phyloP scores from a whole-genome alignment of 768 basidiomycete genomes.

The Trametes meyenii region DNA sequence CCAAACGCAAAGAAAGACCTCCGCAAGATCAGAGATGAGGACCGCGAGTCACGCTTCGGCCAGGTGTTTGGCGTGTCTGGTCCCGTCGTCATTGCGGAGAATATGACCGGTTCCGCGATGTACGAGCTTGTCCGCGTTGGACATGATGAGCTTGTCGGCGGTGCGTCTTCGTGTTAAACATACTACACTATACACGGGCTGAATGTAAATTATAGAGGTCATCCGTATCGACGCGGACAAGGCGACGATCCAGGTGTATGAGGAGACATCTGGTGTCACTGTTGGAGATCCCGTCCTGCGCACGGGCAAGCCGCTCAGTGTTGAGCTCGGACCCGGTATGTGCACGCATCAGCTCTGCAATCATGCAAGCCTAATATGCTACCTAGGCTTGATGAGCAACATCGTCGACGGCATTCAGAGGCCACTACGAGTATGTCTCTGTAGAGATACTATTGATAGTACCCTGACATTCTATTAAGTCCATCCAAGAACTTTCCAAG shows the following conservation, averaged over 20 bases:
- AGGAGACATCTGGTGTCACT: constrained; percentile 98
- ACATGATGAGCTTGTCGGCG: constrained; percentile 97
- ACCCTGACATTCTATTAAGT: constrained; percentile 40
- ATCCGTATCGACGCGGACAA: constrained; percentile 98
- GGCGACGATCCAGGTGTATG: constrained; percentile 98
- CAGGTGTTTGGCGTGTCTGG: constrained; percentile 96
- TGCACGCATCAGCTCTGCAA: constrained; percentile 5
- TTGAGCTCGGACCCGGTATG: constrained; percentile 95
- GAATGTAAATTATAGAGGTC: constrained; percentile 67
- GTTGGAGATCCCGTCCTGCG: constrained; percentile 97
- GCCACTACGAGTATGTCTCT: constrained; percentile 72
- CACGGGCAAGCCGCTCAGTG: constrained; percentile 96
- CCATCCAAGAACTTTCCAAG: constrained; percentile 94
- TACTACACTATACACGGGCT: not conserved
- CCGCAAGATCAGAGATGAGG: constrained; percentile 88
- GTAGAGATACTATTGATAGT: constrained; percentile 6
- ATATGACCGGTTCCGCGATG: constrained; percentile 96
- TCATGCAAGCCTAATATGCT: constrained; percentile 6
- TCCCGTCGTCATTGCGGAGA: constrained; percentile 96
- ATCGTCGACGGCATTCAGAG: constrained; percentile 98
- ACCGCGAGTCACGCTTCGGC: constrained; percentile 84
- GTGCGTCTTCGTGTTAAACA: constrained; percentile 44
- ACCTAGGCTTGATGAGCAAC: constrained; percentile 93
- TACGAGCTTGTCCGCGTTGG: constrained; percentile 98
- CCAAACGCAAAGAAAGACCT: constrained; percentile 88